Evolutionary conservation across 208 protist species (phyloP).

Genomic region (Wallacemonas sp.): DNA sequence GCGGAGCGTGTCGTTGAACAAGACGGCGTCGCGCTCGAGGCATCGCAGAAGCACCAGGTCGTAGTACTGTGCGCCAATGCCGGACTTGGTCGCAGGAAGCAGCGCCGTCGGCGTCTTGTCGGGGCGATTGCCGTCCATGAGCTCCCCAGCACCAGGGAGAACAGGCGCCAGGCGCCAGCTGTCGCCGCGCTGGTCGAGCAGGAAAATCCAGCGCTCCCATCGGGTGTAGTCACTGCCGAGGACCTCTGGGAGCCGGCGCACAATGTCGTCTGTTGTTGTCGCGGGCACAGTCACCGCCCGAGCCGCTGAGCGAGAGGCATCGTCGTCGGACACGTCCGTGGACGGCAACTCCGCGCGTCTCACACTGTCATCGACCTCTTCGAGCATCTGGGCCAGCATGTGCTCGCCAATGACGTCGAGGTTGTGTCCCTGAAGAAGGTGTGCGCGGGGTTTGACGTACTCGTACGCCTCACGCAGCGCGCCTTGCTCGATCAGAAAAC

Average conservation of each 20-base stretch:
- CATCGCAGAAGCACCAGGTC: constrained; percentile 64
- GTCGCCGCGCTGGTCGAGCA: constrained; percentile 52
- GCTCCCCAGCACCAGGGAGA: constrained; percentile 42
- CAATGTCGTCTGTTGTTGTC: constrained; percentile 14
- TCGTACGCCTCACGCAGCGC: constrained; percentile 45
- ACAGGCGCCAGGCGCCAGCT: constrained; percentile 51
- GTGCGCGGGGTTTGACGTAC: constrained; percentile 23
- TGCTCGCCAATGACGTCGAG: constrained; percentile 14
- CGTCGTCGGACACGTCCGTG: too few relatives aligned
- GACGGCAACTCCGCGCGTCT: constrained; percentile 13
- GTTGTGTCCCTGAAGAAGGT: constrained; percentile 22
- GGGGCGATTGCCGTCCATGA: too few relatives aligned
- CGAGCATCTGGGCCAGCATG: constrained; percentile 9
- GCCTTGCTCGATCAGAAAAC: constrained; percentile 36
- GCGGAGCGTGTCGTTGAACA: constrained; percentile 24
- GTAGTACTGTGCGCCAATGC: constrained; percentile 64
- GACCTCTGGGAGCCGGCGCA: constrained; percentile 28
- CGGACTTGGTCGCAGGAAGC: constrained; percentile 75
- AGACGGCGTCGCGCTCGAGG: constrained; percentile 30
- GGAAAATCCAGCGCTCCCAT: constrained; percentile 75
- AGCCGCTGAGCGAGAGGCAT: too few relatives aligned
- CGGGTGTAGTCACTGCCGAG: constrained; percentile 17
- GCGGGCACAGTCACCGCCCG: too few relatives aligned
- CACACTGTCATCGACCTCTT: neutral
- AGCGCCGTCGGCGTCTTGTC: constrained; percentile 23